These are phyloP conservation scores for Mentha longifolia DNA, from an alignment of 257 asterid genomes.

Conservation along the genomic window DNA sequence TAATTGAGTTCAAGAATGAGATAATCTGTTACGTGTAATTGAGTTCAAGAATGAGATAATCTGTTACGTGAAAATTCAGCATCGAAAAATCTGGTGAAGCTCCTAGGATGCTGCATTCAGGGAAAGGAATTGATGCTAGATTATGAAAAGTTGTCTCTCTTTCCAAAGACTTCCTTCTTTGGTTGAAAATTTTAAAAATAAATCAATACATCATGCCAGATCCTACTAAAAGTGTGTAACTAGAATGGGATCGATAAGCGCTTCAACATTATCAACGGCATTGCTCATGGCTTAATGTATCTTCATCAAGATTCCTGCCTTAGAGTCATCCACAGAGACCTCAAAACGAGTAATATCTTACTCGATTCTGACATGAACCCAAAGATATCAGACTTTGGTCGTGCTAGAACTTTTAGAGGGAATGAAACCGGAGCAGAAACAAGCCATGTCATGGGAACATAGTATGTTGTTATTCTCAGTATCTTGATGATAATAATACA, in stretches of 20 bases:
- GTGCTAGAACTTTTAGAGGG: conserved; percentile 27
- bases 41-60: conserved; percentile 49
- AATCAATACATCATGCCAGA: conserved; percentile 31
- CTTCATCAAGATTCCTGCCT: conserved; percentile 52
- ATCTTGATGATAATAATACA: no score
- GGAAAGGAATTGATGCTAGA: conserved; percentile 40
- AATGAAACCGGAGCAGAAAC: conserved; percentile 37
- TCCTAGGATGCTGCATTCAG: conserved; percentile 42
- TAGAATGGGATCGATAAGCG: conserved; percentile 61
- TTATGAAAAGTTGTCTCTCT: conserved; percentile 3
- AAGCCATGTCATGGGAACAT: conserved; percentile 40
- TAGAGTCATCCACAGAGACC: conserved; percentile 44
- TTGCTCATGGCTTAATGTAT: conserved; percentile 46
- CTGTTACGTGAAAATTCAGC: conserved; percentile 43
- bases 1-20: conserved; percentile 44
- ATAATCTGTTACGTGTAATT: conserved; percentile 29
- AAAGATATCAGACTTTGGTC: conserved; percentile 46
- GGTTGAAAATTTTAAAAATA: no score
- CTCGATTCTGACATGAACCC: conserved; percentile 42
- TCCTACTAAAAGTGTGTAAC: conserved; percentile 24
- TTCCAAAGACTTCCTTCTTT: no score
- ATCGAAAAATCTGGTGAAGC: conserved; percentile 47
- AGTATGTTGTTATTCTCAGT: conserved; percentile 21
- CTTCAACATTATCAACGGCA: conserved; percentile 38
- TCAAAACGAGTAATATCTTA: conserved; percentile 44